phyloP scores from a whole-genome alignment of 805 yeast genomes.

The Helenozyma baotianmanensis region DNA sequence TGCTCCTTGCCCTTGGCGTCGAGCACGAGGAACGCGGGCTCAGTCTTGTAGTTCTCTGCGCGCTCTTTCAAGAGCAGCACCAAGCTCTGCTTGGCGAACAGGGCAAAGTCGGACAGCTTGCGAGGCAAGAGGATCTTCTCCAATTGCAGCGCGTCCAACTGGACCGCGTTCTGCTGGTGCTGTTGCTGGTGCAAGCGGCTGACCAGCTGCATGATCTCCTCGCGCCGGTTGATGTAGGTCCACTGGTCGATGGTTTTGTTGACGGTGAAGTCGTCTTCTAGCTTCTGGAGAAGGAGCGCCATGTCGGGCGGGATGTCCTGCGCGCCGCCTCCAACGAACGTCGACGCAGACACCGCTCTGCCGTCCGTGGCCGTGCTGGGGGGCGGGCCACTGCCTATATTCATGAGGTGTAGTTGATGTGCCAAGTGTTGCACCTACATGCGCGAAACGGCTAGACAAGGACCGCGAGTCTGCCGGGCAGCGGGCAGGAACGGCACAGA shows the following conservation, averaged over 20 bases:
- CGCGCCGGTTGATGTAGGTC: constrained; percentile 43
- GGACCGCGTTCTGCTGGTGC: constrained; percentile 16
- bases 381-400: constrained; percentile 6
- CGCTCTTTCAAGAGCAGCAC: constrained; percentile 71
- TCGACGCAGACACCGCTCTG: constrained; percentile 6
- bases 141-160: constrained; percentile 32
- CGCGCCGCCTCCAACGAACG: constrained; percentile 11
- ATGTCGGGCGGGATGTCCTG: constrained; percentile 44
- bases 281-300: constrained; percentile 36
- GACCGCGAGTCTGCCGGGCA: too few species aligned
- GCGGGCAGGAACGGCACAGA: too few species aligned
- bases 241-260: constrained; percentile 42
- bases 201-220: constrained; percentile 39
- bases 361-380: constrained; percentile 3
- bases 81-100: constrained; percentile 47
- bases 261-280: constrained; percentile 39
- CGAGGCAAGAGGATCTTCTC: constrained; percentile 66
- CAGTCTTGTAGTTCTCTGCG: constrained; percentile 56
- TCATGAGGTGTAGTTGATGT: constrained; percentile 6
- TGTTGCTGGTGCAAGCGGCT: constrained; percentile 31
- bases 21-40: constrained; percentile 65
- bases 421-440: too few species aligned
- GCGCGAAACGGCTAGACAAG: too few species aligned
- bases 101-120: constrained; percentile 24
- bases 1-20: constrained; percentile 81